Evolutionary conservation across 1,284 basidiomycete species (phyloP), one percentile per base, ranked within the genome.

Genomic region (Tilletia indica): DNA sequence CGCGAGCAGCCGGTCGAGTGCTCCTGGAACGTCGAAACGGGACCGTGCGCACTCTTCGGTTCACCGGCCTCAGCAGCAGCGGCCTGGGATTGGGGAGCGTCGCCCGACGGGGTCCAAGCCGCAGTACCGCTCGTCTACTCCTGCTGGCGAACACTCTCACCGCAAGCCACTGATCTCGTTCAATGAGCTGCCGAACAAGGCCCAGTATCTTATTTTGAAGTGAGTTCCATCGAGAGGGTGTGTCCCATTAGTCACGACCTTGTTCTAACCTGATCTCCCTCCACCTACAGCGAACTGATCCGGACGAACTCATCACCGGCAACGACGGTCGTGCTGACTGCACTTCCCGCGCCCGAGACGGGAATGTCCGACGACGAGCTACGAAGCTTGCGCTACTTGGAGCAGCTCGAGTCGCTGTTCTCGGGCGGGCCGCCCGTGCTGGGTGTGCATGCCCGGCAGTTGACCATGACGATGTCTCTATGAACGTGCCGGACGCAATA

Each of bases 181-280:
- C 78, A 83, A 83, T 73, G 78, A 79, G 61, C 68, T 83, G 68
- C 82, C 82, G 19, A 83, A 83, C 69, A 80, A 78, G 69, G 82
- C 82, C 49, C 82, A 83, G 73, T 83, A 83, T 69, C 66, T 83
- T 36, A 83, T 83, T 39, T 61, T 83, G 38, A 83, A 83, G 70
- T 72, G 68, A 71, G 70, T 69, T n/a, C 2, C 42, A 45, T 45
- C 42, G 14, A 14, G 6, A 45, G 14, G 9, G 42, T 45, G 42
- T 14, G 6, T 3, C 42, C 25, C 25, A 31, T 31, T 31, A 31
- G 25, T 31, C 2, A 31, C 36, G 6, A 48, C 14, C 5, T 21
- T n/a, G 21, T 25, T 31, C 49, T 69, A 8, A 54, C 38, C n/a
- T 12, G 21, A 25, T 16, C 49, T 2, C 56, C 12, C 67, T 47